Base-by-base conservation (phyloP, 2,329 filamentous ascomycete species). In the Exophiala mesophila region DNA sequence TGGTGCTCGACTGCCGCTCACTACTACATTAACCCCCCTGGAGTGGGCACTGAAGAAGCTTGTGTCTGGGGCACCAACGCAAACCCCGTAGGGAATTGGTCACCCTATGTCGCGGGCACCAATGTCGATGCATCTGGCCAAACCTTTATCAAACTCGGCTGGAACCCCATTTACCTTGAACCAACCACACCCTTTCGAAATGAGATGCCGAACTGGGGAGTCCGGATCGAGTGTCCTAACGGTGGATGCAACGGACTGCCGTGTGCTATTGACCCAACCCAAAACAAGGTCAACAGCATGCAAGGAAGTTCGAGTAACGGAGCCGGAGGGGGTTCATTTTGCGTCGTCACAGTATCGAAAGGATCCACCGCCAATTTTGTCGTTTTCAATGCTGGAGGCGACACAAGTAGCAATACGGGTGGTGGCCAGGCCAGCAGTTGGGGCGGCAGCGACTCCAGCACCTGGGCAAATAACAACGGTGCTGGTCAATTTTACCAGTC, bases 1-100 rank as follows among this genome's bases (percentile, higher is more conserved):
- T 89, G 84, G 85, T 77, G 72, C 54, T 64, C 67, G 32, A 88
- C 85, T 9, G 77, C 84, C 45, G 82, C 85, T 45, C 85, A 90
- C 62, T 88, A 76, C 64, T 89, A 89, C 58, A 77, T 89, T 67
- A 89, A 89, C 65, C 74, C 82, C 20, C 85, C 85, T 23, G 85
- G 85, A 47, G 70, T 78, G 33, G 56, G 59, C 19, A 67, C 73
- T 4, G 67, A 69, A 4, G 73, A 79, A 36, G 84, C 76, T 37
- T 90, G 85, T 61, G 64, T 82, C 43, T 89, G 85, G 85, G 83
- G 85, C 44, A 75, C 75, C 32, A 70, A 70, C 6, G 67, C 68
- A 29, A 70, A 80, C 50, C 72, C 82, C 1, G 63, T 79, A 53
- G 85, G 85, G 36, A 89, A 89, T 68, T 89, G 85, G 85, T 71